phyloP scores from a whole-genome alignment of 805 yeast species.

The Wickerhamiella occidentalis region DNA sequence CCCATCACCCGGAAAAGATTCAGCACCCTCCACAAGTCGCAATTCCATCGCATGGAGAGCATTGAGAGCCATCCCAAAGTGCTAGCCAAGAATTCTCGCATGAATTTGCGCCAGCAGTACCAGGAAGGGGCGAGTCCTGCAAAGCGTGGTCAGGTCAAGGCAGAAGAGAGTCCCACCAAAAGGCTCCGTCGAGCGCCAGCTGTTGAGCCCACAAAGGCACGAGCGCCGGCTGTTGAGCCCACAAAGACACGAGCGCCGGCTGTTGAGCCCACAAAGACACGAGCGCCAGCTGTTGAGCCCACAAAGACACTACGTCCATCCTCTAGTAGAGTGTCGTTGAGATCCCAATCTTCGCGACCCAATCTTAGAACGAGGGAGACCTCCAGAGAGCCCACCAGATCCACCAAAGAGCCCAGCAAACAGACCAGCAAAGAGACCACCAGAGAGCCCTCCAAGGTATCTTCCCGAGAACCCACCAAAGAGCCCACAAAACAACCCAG shows the following conservation, averaged over 20 bases:
- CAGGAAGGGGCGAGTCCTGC: background rate
- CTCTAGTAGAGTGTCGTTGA: background rate
- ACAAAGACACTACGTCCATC: background rate
- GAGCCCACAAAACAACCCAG: no score
- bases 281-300: no score
- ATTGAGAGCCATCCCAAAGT: conserved; percentile 13
- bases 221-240: background rate
- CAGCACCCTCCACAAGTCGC: conserved; percentile 21
- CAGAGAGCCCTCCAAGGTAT: background rate
- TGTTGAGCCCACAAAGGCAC: background rate
- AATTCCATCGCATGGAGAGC: conserved; percentile 23
- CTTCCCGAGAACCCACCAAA: no score
- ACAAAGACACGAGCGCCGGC: conserved; percentile 7
- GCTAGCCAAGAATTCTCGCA: background rate
- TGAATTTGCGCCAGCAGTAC: background rate
- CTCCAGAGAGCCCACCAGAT: background rate
- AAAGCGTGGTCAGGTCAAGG: conserved; percentile 8
- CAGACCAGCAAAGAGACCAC: background rate
- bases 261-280: background rate
- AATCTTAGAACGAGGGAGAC: background rate
- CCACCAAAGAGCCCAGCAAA: background rate
- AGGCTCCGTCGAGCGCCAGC: conserved; percentile 13
- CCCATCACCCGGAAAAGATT: conserved; percentile 14
- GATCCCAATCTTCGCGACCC: background rate
- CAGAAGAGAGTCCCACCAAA: conserved; percentile 17